Conservation (phyloP, 805 yeast genomes). For the Starmerella bombi region DNA sequence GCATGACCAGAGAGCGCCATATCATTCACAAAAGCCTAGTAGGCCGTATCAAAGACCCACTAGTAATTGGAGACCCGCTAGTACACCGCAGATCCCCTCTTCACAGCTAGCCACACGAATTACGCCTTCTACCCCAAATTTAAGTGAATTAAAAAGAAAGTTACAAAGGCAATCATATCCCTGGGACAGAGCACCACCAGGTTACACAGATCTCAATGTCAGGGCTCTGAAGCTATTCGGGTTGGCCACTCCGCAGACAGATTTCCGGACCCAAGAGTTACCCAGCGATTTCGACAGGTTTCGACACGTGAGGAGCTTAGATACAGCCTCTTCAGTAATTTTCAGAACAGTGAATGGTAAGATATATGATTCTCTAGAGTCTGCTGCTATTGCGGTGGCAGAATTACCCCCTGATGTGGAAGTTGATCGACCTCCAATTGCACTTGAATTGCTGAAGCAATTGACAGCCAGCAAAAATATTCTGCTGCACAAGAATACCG, state of each 20-base stretch:
- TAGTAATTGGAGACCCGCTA: too few species aligned
- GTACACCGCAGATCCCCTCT: neutral
- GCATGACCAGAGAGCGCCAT: too few species aligned
- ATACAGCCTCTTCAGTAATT: neutral
- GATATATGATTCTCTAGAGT: neutral
- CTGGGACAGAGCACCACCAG: conserved; percentile 10
- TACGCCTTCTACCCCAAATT: neutral
- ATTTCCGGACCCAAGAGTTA: neutral
- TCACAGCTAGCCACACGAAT: neutral
- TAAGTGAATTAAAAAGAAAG: too few species aligned
- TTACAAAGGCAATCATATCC: neutral
- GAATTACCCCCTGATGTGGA: neutral
- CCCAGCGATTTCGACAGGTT: conserved; percentile 2
- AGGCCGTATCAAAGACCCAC: too few species aligned
- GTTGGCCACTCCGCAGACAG: conserved; percentile 5
- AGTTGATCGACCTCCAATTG: neutral
- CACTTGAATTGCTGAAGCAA: neutral
- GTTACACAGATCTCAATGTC: conserved; percentile 6
- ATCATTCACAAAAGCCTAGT: too few species aligned
- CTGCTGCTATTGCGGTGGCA: neutral
- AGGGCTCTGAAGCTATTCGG: conserved; percentile 11
- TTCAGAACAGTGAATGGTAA: neutral
- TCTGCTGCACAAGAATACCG: neutral
- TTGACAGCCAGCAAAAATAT: neutral
- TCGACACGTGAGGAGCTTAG: conserved; percentile 1